Conservation (phyloP, 2,329 filamentous ascomycete species). For the Alternaria consortialis region DNA sequence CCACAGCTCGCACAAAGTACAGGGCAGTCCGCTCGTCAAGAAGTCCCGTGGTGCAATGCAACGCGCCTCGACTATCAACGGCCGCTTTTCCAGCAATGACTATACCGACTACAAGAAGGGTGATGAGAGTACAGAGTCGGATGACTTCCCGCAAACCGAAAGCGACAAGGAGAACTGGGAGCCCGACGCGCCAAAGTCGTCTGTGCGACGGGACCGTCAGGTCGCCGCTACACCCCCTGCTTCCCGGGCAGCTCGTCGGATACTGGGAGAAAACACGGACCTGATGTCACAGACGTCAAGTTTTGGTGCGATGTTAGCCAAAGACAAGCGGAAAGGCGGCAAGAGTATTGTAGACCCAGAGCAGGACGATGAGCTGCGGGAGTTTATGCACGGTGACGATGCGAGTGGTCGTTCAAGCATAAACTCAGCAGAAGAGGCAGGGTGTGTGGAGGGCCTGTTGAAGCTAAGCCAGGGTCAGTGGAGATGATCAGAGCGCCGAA, state of each 20-base stretch:
- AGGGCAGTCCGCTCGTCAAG: slow-evolving; percentile 49
- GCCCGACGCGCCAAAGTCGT: slow-evolving; percentile 50
- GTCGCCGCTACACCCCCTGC: slow-evolving; percentile 42
- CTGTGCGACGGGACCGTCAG: slow-evolving; percentile 41
- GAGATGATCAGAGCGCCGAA: slow-evolving; percentile 54
- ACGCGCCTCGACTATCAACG: slow-evolving; percentile 47
- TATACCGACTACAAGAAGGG: slow-evolving; percentile 27
- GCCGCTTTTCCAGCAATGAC: slow-evolving; percentile 45
- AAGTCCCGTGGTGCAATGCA: slow-evolving; percentile 45
- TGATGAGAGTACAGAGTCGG: slow-evolving; percentile 50
- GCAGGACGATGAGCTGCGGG: slow-evolving; percentile 71
- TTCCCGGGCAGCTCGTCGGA: slow-evolving; percentile 48
- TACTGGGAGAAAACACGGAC: slow-evolving; percentile 59
- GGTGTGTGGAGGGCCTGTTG: slow-evolving; percentile 87
- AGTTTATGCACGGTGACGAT: slow-evolving; percentile 75
- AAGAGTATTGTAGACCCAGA: slow-evolving; percentile 54
- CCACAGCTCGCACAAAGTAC: slow-evolving; percentile 37
- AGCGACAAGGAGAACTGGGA: slow-evolving; percentile 96
- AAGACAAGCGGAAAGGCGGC: slow-evolving; percentile 39
- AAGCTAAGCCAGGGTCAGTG: slow-evolving; percentile 93
- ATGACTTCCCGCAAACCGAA: slow-evolving; percentile 68
- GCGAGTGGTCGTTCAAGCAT: slow-evolving; percentile 63
- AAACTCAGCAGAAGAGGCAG: slow-evolving; percentile 70
- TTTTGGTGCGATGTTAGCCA: slow-evolving; percentile 49
- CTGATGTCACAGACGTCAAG: slow-evolving; percentile 51